Conservation (phyloP, 1,139 yeast species). For the Spencermartinsiella ligniputridi region DNA sequence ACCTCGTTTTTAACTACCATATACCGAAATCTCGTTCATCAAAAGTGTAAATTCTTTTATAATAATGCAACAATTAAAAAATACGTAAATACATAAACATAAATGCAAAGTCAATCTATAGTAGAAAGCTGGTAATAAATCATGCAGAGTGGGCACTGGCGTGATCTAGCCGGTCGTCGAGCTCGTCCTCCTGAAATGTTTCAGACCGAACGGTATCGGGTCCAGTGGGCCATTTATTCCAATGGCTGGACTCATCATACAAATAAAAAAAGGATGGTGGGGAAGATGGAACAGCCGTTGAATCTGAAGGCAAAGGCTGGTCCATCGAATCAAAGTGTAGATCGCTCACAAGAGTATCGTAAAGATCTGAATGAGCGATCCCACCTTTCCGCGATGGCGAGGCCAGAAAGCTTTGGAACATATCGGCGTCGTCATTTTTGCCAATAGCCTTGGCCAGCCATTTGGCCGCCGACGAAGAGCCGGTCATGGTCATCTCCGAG, state of each 20-base stretch:
- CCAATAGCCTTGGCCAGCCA: slow-evolving; percentile 28
- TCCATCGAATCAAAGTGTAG: slow-evolving; percentile 12
- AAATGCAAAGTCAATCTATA: not conserved
- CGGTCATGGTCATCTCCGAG: slow-evolving; percentile 15
- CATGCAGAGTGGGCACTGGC: not conserved
- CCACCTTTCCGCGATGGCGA: slow-evolving; percentile 24
- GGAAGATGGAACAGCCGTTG: slow-evolving; percentile 17
- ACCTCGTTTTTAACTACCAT: too few species aligned
- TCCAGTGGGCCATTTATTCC: slow-evolving; percentile 4
- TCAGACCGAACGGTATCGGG: not conserved
- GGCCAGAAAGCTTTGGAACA: slow-evolving; percentile 29
- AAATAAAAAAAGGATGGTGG: slow-evolving; percentile 22
- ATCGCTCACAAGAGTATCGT: slow-evolving; percentile 11
- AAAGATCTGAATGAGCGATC: slow-evolving; percentile 7
- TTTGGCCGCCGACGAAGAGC: slow-evolving; percentile 20
- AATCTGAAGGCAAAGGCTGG: slow-evolving; percentile 2
- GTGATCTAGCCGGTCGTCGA: not conserved
- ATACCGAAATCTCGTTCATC: too few species aligned
- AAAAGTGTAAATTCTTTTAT: too few species aligned
- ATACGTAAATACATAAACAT: not conserved
- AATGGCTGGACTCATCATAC: slow-evolving; percentile 12
- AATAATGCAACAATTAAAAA: too few species aligned
- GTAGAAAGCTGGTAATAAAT: not conserved
- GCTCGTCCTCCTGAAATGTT: not conserved
- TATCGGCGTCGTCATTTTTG: slow-evolving; percentile 22